Percentiles rank a stretch among this genome's conserved stretches.
phyloP scores from a whole-genome alignment of 78 protist species.

The Dictyostelium capitatum region DNA sequence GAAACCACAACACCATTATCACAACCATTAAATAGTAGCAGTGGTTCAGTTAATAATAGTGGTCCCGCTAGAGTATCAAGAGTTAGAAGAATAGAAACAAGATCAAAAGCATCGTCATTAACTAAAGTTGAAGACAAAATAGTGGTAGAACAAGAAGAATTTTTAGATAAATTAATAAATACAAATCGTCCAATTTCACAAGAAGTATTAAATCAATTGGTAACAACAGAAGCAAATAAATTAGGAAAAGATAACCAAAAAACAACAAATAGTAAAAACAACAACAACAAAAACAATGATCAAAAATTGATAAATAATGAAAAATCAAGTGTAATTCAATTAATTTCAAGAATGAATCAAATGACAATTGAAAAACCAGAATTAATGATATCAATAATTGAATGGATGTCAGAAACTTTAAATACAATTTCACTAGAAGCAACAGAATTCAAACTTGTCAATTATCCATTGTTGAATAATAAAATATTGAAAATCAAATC shows the following conservation, averaged over 20 bases:
- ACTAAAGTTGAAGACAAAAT: background rate
- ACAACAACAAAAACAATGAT: background rate
- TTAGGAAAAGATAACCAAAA: background rate
- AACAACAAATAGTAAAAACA: background rate
- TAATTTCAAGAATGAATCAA: background rate
- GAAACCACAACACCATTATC: background rate
- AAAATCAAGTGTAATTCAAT: background rate
- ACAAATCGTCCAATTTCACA: slow-evolving; percentile 26
- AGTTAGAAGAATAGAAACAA: slow-evolving; percentile 38
- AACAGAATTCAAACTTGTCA: background rate
- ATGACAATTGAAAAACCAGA: background rate
- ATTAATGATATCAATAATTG: background rate
- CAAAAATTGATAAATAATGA: background rate
- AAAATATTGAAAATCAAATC: slow-evolving; percentile 2
- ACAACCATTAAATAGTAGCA: slow-evolving; percentile 15
- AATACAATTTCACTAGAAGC: background rate
- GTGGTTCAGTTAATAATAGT: background rate
- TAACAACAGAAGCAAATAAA: background rate
- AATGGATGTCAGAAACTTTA: slow-evolving; percentile 27
- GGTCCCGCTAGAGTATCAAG: background rate
- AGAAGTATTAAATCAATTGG: background rate
- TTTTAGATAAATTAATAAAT: slow-evolving; percentile 21
- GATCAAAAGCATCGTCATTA: slow-evolving; percentile 4
- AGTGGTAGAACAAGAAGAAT: slow-evolving; percentile 13
- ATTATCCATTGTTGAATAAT: background rate